Conservation (phyloP, 257 asterid genomes). For the Solanum pinnatisectum region DNA sequence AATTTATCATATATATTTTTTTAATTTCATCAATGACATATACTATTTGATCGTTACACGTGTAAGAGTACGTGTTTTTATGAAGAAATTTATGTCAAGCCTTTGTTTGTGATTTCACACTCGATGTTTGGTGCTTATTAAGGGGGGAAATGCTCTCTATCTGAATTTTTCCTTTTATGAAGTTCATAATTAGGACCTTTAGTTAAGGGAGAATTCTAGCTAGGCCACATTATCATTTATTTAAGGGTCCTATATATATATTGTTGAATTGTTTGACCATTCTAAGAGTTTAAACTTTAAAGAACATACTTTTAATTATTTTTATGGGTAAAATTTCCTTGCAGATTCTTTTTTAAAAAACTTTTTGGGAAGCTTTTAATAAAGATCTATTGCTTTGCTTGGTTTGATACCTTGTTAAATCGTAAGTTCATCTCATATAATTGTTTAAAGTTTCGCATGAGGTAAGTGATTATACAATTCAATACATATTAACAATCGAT, state of each 20-base stretch:
- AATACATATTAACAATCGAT: neutral
- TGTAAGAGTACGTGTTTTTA: neutral
- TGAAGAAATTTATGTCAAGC: neutral
- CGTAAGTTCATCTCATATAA: neutral
- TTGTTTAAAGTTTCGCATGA: neutral
- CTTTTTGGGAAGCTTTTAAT: neutral
- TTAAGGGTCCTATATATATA: neutral
- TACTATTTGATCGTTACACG: neutral
- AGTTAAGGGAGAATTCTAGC: neutral
- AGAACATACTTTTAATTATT: neutral
- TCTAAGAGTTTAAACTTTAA: neutral
- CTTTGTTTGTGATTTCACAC: neutral
- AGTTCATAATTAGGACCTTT: neutral
- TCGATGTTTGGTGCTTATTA: neutral
- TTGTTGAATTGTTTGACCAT: neutral
- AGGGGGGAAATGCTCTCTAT: no score
- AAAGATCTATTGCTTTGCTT: neutral
- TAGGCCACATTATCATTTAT: neutral
- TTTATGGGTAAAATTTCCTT: neutral
- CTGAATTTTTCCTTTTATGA: neutral
- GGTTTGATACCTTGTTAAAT: neutral
- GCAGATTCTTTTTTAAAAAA: neutral
- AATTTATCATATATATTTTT: no score
- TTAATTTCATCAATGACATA: neutral
- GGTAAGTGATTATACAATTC: neutral